phyloP scores from a whole-genome alignment of 148 eudicot genomes.

The Rheum nobile region DNA sequence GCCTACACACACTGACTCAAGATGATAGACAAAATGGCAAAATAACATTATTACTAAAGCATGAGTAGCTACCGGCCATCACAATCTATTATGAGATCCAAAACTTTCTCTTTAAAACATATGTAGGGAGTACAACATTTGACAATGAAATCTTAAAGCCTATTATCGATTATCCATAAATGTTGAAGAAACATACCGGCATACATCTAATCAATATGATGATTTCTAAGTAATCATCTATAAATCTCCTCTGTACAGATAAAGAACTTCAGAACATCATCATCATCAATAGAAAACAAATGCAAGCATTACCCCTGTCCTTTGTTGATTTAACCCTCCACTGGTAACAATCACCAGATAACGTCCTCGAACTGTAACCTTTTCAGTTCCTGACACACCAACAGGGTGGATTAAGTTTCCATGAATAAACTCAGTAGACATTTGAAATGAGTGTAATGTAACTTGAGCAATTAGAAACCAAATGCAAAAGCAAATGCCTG shows the following conservation, averaged over 20 bases:
- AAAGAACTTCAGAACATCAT: conserved; percentile 1
- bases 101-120: background rate
- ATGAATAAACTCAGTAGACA: background rate
- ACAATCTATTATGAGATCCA: background rate
- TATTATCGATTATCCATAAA: background rate
- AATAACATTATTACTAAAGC: background rate
- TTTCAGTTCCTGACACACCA: conserved; percentile 46
- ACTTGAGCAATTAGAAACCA: background rate
- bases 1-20: background rate
- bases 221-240: background rate
- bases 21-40: background rate
- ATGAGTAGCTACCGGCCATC: background rate
- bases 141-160: background rate
- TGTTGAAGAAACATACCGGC: background rate
- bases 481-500: background rate
- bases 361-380: conserved; percentile 45
- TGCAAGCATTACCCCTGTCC: conserved; percentile 77
- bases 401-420: background rate
- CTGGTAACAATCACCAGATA: conserved; percentile 79
- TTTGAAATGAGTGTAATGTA: background rate
- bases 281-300: conserved; percentile 9
- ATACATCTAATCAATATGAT: background rate
- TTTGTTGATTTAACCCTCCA: conserved; percentile 96
- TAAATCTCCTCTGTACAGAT: background rate
- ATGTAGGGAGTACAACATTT: background rate